Evolutionary conservation across 1,139 yeast species (phyloP), one percentile per base, ranked within the genome.

Genomic region (Kodamaea plutei): DNA sequence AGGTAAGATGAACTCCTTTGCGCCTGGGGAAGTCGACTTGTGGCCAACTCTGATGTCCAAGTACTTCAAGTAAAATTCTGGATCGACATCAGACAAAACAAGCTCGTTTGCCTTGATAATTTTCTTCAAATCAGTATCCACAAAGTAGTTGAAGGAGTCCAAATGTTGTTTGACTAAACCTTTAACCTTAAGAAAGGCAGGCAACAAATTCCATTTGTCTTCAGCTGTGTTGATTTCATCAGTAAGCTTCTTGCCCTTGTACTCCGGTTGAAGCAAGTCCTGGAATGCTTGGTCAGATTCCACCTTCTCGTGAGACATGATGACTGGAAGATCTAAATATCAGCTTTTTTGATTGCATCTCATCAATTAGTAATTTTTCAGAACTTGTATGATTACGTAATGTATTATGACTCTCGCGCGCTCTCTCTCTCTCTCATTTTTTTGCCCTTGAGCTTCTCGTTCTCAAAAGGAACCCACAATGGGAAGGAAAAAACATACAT

Each of bases 81-180:
- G 98, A 61, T 89, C 97, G 19, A 91, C 97, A 58, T 91, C 99
- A 42, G 94, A 81, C 26, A 91, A 67, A 23, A 91, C 89, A 38
- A 76, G 63, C 58, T 89, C 93, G 56, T 91, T 91, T 17, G 99
- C 98, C 46, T 76, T 67, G 40, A 91, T 83, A 54, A 91, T 93
- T 55, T 91, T 91, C 60, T 84, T 87, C 56, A 91, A 71, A 53
- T 91, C 99, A 7, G 79, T 80, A 51, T 93, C 97, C 17, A 91
- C 95, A 57, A 91, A 91, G 60, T 85, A 91, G 54, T 91, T 89
- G 70, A 88, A 91, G 11, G 98, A 91, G 52, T 91, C 98, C 52
- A 93, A 67, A 65, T 91, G 98, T 62, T 91, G 99, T 51, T 93
- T 91, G 28, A 91, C 97, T 30, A 91, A 67, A 32, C 99, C 99